Conservation (phyloP, 2,329 filamentous ascomycete species). For the Pseudocercospora fuligena region DNA sequence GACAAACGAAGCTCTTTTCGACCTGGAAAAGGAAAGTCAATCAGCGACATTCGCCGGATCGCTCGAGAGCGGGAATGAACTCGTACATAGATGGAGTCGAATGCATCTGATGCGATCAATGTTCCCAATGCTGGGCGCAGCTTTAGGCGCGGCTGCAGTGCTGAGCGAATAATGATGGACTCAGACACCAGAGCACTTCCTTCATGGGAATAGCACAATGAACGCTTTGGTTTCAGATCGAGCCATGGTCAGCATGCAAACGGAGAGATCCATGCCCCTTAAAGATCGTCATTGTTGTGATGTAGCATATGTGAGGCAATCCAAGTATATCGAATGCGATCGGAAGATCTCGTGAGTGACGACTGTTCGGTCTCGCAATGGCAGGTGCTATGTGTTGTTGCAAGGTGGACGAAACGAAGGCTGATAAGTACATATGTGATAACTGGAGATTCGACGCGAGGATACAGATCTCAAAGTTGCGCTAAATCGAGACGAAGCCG, state of each 20-base stretch:
- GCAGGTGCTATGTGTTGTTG: too few relatives aligned
- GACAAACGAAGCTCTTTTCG: not conserved
- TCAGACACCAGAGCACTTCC: too few relatives aligned
- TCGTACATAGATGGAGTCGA: not conserved
- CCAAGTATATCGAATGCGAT: not conserved
- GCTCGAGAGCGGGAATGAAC: not conserved
- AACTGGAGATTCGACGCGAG: not conserved
- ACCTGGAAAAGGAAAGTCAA: not conserved
- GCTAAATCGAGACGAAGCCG: not conserved
- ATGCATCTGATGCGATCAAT: not conserved
- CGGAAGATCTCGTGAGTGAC: too few relatives aligned
- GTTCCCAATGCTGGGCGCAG: not conserved
- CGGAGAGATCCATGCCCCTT: not conserved
- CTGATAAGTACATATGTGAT: too few relatives aligned
- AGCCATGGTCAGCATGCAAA: not conserved
- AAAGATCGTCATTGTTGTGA: not conserved
- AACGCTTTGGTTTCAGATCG: not conserved
- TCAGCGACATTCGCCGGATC: not conserved
- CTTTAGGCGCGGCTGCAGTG: not conserved
- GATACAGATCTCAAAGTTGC: not conserved
- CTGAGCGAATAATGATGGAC: not conserved
- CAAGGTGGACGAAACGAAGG: too few relatives aligned
- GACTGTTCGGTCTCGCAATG: too few relatives aligned
- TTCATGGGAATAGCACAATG: too few relatives aligned
- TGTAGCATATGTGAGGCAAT: not conserved